Base-by-base conservation (phyloP, 306 rosid species). In the Inga laurina region DNA sequence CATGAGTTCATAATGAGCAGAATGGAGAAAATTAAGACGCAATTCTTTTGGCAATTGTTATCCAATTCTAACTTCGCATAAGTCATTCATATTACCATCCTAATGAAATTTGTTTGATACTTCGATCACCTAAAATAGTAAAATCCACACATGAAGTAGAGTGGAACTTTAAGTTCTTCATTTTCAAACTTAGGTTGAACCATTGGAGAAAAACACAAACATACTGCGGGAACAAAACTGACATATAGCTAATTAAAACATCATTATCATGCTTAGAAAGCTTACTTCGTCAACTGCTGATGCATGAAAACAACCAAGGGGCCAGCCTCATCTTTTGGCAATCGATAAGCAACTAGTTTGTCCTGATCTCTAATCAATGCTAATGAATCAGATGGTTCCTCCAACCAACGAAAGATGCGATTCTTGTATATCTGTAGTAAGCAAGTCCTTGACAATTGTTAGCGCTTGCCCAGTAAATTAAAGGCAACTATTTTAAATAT, bases 341-440 rank as follows among this genome's bases (percentile, higher is more conserved):
- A 69, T 70, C 95, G 93, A 78, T 94, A 94, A 54, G 97, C 97
- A 0, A 90, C 97, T 87, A 94, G 91, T 79, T 39, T 84, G 87
- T 93, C 98, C 62, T 81, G 92, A 84, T 91, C 94, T 87, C 97
- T 90, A 51, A 93, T 88, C 73, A 84, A 94, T 59, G 57, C 88
- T 67, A 93, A 79, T 7, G 74, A 86, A 79, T 89, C 93, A 77
- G 88, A 85, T 48, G 88, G 97, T 35, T 87, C 89, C 82, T 91
- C 93, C 14, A 71, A 83, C 72, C 76, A 15, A 30, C 88, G 88
- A 82, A 83, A 75, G 69, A 93, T 86, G 4, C 57, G 78, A 85
- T 86, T 82, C 89, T 0, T 81, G 86, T 77, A 91, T 84, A 73
- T 48, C 87, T 79, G 92, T 73, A 52, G 90, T 78, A 49, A 74